Evolutionary conservation across 352 stramenopile genomes (phyloP), one percentile per base, ranked within the genome.

Genomic region (Thraustochytrium striatum): DNA sequence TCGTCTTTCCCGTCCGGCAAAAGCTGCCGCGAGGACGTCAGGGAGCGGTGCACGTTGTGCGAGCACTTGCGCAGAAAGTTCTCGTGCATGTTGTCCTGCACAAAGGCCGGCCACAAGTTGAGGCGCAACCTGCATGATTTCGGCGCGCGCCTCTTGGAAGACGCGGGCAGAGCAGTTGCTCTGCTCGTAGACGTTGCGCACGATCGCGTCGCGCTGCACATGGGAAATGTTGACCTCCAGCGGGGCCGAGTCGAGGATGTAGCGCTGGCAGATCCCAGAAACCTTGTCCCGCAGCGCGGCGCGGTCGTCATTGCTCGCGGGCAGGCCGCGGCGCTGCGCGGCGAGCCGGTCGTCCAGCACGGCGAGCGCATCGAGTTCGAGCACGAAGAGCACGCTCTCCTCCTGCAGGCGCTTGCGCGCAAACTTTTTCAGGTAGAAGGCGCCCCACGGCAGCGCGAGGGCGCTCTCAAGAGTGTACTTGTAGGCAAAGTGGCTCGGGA

Each of bases 221-320:
- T 75, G 65, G 9, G 65, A 75, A 32, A 75, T 75, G 65, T 75
- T 75, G 41, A 75, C 52, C 39, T 75, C 39, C 21, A 75, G 52
- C 2, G 41, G 65, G 28, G 65, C 65, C 30, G 41, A 21, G 50
- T 75, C 65, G 33, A 30, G 32, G n/a, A 75, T 30, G 50, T 75
- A 75, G 16, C 41, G 35, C 30, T 75, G 39, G 50, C 65, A 75
- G 2, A 75, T 75, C 3, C 59, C 33, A 7, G 21, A n/a, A 7
- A 50, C n/a, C 7, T 36, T 16, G 30, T 36, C 33, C 1, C 59
- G 59, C 19, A 58, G 0, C 3, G 19, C 9, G 3, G 39, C 39
- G 21, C 8, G 19, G 50, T 61, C 52, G 28, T 58, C 41, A 13
- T 30, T 3, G 25, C 39, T 25, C 8, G 7, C 13, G 21, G 41